A percentile compares a stretch with the other conserved stretches of the same genome.
These are phyloP conservation scores for Sphagnum fallax DNA, from an alignment of 228 moss, liverwort and hornwort species.

Conservation along the genomic window DNA sequence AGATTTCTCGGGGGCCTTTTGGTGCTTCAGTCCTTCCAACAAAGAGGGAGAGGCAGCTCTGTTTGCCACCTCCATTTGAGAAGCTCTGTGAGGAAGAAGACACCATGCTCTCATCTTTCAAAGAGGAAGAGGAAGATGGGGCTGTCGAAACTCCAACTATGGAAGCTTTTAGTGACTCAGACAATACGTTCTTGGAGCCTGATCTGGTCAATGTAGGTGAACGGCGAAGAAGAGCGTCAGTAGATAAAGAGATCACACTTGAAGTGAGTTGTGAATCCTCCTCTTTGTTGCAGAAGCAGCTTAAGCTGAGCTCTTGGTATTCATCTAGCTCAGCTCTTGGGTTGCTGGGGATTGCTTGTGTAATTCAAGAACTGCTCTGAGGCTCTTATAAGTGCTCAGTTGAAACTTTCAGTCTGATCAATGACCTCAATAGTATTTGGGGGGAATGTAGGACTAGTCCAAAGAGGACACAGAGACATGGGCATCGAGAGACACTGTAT, in stretches of 20 bases:
- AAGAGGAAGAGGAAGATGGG: constrained; percentile 30
- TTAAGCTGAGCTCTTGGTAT: neutral
- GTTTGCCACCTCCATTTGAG: constrained; percentile 80
- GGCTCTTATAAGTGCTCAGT: neutral
- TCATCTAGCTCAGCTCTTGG: no score
- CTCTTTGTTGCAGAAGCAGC: neutral
- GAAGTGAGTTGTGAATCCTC: constrained; percentile 43
- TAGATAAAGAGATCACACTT: constrained; percentile 35
- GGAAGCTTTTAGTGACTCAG: constrained; percentile 28
- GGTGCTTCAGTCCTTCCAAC: constrained; percentile 26
- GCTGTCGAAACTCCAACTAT: constrained; percentile 16
- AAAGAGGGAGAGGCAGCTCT: constrained; percentile 49
- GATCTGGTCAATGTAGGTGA: constrained; percentile 22
- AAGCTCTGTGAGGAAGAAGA: constrained; percentile 61
- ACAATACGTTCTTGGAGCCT: constrained; percentile 42
- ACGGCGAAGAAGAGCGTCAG: constrained; percentile 54
- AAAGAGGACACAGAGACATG: no score
- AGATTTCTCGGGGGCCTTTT: constrained; percentile 14
- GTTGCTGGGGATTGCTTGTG: neutral
- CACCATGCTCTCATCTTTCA: constrained; percentile 15
- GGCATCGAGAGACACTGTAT: no score
- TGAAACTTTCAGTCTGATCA: no score
- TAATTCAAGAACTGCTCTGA: neutral
- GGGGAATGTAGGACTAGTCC: no score
- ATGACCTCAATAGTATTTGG: no score